Evolutionary conservation across 2,329 filamentous ascomycete species (phyloP), one percentile per base, ranked within the genome.

Genomic region (Meredithiella fracta): DNA sequence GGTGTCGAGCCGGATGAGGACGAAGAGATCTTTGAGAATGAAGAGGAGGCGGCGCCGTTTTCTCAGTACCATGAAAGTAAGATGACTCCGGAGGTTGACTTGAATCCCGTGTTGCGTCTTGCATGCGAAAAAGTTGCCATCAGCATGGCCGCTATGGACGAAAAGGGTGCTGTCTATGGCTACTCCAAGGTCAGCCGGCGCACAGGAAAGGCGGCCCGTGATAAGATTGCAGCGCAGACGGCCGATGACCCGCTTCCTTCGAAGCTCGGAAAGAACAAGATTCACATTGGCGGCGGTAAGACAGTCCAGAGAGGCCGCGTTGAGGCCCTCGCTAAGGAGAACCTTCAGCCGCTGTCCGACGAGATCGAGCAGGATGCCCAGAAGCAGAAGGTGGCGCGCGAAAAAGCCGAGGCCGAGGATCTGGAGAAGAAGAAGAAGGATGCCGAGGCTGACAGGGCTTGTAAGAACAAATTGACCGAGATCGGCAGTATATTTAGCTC

Each of bases 71-170:
- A 22, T 79, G 83, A 63, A 91, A 91, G 68, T 78, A 85, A 44
- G 17, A 23, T 22, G 44, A 9, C 11, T 2, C 44, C 44, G 9
- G 75, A 83, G 58, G 75, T 78, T 47, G 90, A 95, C 62, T 83
- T 87, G 11, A 83, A 85, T 55, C 74, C 77, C 1, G 71, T 97
- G 1, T 72, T 95, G 60, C 84, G 84, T 8, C 81, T 82, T 2
- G 91, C 91, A 1, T 85, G 90, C 64, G 81, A 85, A 47, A 94
- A 94, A 61, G 91, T 96, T n/a, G 80, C 83, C 61, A 81, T 82
- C 20, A 80, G 79, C 44, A 77, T 96, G 61, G 80, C 85, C 59
- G 78, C 77, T 42, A 89, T 96, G 73, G 91, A 97, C 59, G 80
- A 90, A 65, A 82, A 53, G 20, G 22, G 53, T 37, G 47, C 44